A percentile compares a stretch with the other conserved stretches of the same genome.
phyloP scores from a whole-genome alignment of 805 yeast species.

The Cyberlindnera japonica region DNA sequence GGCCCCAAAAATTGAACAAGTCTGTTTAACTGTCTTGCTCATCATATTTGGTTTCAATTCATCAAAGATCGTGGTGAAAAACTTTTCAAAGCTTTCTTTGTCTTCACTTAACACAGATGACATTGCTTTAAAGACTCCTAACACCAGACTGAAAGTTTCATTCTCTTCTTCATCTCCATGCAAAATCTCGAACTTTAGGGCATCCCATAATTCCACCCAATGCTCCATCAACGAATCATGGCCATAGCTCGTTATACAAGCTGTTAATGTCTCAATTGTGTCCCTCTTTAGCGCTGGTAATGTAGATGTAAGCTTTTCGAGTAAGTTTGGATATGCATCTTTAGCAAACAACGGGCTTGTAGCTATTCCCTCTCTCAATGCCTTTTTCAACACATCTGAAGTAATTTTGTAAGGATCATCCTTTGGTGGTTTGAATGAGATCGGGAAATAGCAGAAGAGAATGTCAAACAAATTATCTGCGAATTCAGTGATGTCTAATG shows the following conservation, averaged over 20 bases:
- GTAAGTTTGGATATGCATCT: slow-evolving; percentile 70
- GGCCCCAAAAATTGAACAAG: slow-evolving; percentile 56
- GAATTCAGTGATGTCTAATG: slow-evolving; percentile 41
- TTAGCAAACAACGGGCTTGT: slow-evolving; percentile 60
- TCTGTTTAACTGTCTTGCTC: slow-evolving; percentile 56
- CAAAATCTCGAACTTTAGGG: slow-evolving; percentile 82
- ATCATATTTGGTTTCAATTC: slow-evolving; percentile 54
- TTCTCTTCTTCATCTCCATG: slow-evolving; percentile 58
- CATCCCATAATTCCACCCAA: slow-evolving; percentile 82
- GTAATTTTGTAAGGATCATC: slow-evolving; percentile 86
- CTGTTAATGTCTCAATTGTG: slow-evolving; percentile 57
- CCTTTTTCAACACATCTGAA: slow-evolving; percentile 61
- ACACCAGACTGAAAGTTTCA: slow-evolving; percentile 40
- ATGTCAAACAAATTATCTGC: slow-evolving; percentile 78
- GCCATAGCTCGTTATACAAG: slow-evolving; percentile 53
- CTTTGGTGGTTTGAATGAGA: slow-evolving; percentile 87
- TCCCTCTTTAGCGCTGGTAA: slow-evolving; percentile 72
- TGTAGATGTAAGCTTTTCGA: slow-evolving; percentile 77
- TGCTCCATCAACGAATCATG: slow-evolving; percentile 45
- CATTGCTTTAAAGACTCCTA: slow-evolving; percentile 44
- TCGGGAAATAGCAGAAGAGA: slow-evolving; percentile 93
- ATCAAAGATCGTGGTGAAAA: slow-evolving; percentile 37
- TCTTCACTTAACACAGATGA: slow-evolving; percentile 33
- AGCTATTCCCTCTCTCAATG: slow-evolving; percentile 59
- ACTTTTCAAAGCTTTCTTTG: slow-evolving; percentile 35